These are phyloP conservation scores for Nicotiana noctiflora DNA, from an alignment of 257 asterid species.

Conservation along the genomic window DNA sequence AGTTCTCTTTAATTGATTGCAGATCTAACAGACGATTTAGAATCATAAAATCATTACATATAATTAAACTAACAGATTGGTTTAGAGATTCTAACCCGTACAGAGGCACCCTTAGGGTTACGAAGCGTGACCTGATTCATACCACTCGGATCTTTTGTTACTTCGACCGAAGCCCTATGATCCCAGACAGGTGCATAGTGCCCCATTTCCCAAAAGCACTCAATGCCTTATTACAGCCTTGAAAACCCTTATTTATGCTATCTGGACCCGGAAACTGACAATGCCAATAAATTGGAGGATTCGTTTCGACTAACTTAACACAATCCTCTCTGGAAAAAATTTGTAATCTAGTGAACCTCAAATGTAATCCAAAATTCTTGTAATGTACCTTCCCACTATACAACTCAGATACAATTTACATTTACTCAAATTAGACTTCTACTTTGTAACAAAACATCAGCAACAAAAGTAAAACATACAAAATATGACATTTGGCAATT, in stretches of 20 bases:
- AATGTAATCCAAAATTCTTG: conserved; percentile 1
- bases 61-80: conserved; percentile 11
- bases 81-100: conserved; percentile 46
- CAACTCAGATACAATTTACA: not conserved
- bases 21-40: not conserved
- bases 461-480: not conserved
- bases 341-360: conserved; percentile 11
- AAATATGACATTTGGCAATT: conserved; percentile 5
- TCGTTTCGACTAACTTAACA: not conserved
- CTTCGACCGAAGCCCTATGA: conserved; percentile 48
- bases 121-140: conserved; percentile 73
- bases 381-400: not conserved
- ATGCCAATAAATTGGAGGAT: not conserved
- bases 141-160: conserved; percentile 75
- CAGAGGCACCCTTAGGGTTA: conserved; percentile 84
- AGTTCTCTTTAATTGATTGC: not conserved
- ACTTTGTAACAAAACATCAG: not conserved
- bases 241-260: conserved; percentile 2
- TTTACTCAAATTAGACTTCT: not conserved
- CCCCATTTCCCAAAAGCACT: conserved; percentile 51
- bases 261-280: not conserved
- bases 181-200: conserved; percentile 80
- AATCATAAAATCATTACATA: not conserved
- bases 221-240: not conserved
- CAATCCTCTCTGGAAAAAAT: not conserved